Evolutionary conservation across 1,139 yeast genomes (phyloP), one percentile per base, ranked within the genome.

Genomic region (Chernovozyma sophiae-reginae): DNA sequence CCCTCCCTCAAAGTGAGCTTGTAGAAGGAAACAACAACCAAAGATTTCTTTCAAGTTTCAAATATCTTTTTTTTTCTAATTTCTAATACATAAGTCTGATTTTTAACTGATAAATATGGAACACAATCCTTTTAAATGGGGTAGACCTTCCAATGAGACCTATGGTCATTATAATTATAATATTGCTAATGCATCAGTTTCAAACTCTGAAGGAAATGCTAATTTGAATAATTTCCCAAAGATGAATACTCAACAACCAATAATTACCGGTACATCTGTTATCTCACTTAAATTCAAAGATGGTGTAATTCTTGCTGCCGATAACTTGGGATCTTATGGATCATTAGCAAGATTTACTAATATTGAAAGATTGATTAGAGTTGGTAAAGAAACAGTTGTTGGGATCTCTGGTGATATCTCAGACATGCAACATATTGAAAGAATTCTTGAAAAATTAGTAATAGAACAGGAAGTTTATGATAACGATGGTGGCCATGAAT

Each of bases 331-430:
- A 14, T 62, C 97, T 0, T 94, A 92, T 57, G 99, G 99, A 0
- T 89, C 97, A 2, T 70, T 94, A 49, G 79, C 95, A 47, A 76
- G 97, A 52, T 86, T 90, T 65, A 82, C 77, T 44, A 80, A 90
- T 60, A 74, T 86, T 46, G 95, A 92, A 59, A 79, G 98, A 58
- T 68, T 94, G 55, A 65, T 89, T 53, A 75, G 75, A 43, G 95
- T 90, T 23, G 98, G 98, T 7, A 62, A 72, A 24, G 82, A 83
- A 47, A 85, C 97, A 1, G 81, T 89, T 36, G 96, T 94, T 37
- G 99, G 98, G 34, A 70, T 90, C 32, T 84, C 95, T 35, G 99
- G 99, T 35, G 99, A 94, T 60, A 79, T 92, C 33, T 84, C 96
- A 30, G 99, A 94, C 64, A 74, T 90, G 66, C 98, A 94, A 62